Evolutionary conservation across 805 yeast genomes (phyloP).

Genomic region (Wickerhamiella allomyrinae): DNA sequence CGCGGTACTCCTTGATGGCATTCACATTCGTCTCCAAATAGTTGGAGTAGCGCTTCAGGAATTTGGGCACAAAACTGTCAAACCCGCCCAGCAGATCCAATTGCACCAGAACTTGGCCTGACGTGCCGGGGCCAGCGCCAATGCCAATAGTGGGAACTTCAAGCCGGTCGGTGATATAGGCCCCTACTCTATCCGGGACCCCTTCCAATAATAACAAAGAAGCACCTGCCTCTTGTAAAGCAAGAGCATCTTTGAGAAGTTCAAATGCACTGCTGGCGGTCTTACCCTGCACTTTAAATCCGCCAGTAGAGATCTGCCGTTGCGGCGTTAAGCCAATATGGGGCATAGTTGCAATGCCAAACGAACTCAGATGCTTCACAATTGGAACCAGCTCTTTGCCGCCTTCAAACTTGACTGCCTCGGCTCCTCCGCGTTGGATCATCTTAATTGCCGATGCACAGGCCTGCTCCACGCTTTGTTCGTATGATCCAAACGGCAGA

Average conservation of each 20-base stretch:
- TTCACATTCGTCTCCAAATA: constrained; percentile 34
- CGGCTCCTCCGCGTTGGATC: constrained; percentile 39
- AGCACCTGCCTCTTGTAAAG: constrained; percentile 62
- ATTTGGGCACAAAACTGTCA: constrained; percentile 45
- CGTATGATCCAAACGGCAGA: constrained; percentile 80
- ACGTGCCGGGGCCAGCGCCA: constrained; percentile 76
- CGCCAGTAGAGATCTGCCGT: constrained; percentile 61
- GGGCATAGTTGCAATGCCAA: constrained; percentile 83
- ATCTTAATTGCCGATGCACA: constrained; percentile 40
- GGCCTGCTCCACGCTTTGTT: constrained; percentile 48
- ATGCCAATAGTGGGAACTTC: constrained; percentile 81
- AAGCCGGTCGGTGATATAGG: constrained; percentile 43
- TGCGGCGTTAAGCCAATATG: constrained; percentile 93
- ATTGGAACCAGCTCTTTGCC: constrained; percentile 44
- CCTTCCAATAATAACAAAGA: constrained; percentile 71
- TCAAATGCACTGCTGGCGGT: constrained; percentile 38
- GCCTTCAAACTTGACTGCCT: constrained; percentile 80
- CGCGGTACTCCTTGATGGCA: constrained; percentile 40
- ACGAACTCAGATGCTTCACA: constrained; percentile 39
- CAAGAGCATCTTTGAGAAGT: constrained; percentile 51
- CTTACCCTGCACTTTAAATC: constrained; percentile 76
- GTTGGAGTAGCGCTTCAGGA: constrained; percentile 57
- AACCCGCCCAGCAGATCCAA: constrained; percentile 63
- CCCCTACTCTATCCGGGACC: constrained; percentile 61
- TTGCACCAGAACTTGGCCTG: constrained; percentile 85